Evolutionary conservation across 306 rosid species (phyloP).

Genomic region (Prunus davidiana): DNA sequence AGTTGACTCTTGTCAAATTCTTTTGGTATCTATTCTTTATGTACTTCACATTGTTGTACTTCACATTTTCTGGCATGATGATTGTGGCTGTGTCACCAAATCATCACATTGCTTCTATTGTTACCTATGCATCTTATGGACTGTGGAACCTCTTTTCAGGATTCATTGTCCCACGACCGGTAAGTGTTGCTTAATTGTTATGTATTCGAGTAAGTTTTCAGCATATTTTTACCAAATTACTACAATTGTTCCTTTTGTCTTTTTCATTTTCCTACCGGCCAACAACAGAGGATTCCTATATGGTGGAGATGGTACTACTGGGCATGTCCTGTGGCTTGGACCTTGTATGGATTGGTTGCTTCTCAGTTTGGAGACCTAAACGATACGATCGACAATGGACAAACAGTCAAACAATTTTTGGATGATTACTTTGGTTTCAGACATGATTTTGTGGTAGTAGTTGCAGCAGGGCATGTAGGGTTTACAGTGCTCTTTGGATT

Average conservation of each 20-base stretch:
- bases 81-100: constrained; percentile 73
- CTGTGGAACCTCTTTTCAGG: constrained; percentile 85
- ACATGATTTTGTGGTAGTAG: constrained; percentile 37
- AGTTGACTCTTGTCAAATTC: constrained; percentile 50
- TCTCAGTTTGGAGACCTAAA: constrained; percentile 51
- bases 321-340: constrained; percentile 70
- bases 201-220: background rate
- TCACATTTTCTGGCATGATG: constrained; percentile 89
- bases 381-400: background rate
- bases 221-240: background rate
- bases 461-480: constrained; percentile 26
- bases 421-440: constrained; percentile 29
- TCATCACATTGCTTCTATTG: constrained; percentile 58
- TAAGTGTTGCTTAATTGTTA: constrained; percentile 27
- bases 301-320: constrained; percentile 92
- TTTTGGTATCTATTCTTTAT: constrained; percentile 73
- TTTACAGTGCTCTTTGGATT: constrained; percentile 32
- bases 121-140: constrained; percentile 61
- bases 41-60: constrained; percentile 68
- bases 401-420: constrained; percentile 25
- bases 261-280: background rate
- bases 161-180: constrained; percentile 58
- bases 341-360: constrained; percentile 55
- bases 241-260: background rate
- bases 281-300: constrained; percentile 51